Base-by-base conservation (phyloP, 2,329 filamentous ascomycete genomes). In the Tricladium varicosporioides region DNA sequence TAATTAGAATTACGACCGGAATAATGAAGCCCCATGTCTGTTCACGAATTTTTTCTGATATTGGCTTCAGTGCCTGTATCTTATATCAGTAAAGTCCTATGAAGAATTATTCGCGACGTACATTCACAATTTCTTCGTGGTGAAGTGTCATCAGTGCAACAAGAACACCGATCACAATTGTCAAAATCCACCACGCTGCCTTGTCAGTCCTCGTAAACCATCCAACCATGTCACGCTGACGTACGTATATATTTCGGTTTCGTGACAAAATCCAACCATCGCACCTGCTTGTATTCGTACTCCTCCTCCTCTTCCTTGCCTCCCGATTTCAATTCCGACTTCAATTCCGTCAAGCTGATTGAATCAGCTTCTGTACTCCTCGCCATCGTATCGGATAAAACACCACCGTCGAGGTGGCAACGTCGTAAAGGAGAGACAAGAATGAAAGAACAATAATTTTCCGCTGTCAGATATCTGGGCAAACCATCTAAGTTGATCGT, bases 1-100 rank as follows among this genome's bases (percentile, higher is more conserved):
- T 45, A 48, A 76, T 67, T 27, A 76, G 62, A 16, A 76, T 70
- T 27, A 65, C 66, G 42, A 76, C 71, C 5, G 73, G 73, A 45
- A 76, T 75, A 5, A 76, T 44, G 64, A 71, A 76, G 5, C 74
- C 74, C 11, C 68, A 73, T 1, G 73, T 72, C 1, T 74, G 60
- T 14, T 73, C 69, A 32, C 72, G 68, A 11, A 75, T 71, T 54
- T 72, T 72, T 50, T 72, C 66, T 5, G 73, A 70, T 44, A 72
- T 70, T 0, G 73, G 74, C 27, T 69, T 66, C 18, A 76, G 58
- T 33, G 62, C 57, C 70, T 72, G 54, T 50, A 27, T 27, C 22
- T 11, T 36, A 14, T 10, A 44, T 54, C 43, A 56, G 50, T 22
- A 27, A 14, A 14, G 14, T 31, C 14, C 19, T 13, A 1, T 19